phyloP scores from a whole-genome alignment of 2,329 filamentous ascomycete species.

The Neofusicoccum parvum region DNA sequence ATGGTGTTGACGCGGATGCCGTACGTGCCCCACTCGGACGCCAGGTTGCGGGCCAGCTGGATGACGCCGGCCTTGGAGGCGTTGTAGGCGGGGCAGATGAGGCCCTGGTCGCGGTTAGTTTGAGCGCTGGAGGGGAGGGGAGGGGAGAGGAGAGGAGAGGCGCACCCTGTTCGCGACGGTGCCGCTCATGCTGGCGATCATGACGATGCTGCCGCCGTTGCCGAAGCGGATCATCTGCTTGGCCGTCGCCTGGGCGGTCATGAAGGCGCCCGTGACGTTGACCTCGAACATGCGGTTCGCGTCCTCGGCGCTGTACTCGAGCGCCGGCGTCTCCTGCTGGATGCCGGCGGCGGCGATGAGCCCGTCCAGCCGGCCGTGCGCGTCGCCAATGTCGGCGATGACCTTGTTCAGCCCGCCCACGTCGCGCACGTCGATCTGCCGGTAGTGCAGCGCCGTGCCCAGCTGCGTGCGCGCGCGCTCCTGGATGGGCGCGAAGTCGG shows the following conservation, averaged over 20 bases:
- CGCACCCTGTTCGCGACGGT: slow-evolving; percentile 64
- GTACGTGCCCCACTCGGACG: slow-evolving; percentile 71
- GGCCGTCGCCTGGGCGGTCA: slow-evolving; percentile 65
- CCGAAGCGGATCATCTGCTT: slow-evolving; percentile 65
- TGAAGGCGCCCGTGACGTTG: slow-evolving; percentile 64
- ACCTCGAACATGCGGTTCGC: slow-evolving; percentile 65
- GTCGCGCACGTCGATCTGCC: slow-evolving; percentile 78
- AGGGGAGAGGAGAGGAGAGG: slow-evolving; percentile 20
- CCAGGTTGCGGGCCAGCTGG: slow-evolving; percentile 71
- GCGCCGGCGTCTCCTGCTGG: slow-evolving; percentile 79
- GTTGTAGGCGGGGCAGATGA: slow-evolving; percentile 72
- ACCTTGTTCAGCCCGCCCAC: slow-evolving; percentile 67
- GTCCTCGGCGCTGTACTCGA: slow-evolving; percentile 72
- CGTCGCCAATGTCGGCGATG: slow-evolving; percentile 67
- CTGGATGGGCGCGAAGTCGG: slow-evolving; percentile 67
- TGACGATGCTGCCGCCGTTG: slow-evolving; percentile 61
- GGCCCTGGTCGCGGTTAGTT: slow-evolving; percentile 48
- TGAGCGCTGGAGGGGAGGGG: neutral
- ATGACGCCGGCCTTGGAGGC: slow-evolving; percentile 74
- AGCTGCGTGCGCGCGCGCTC: slow-evolving; percentile 63
- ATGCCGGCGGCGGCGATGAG: slow-evolving; percentile 74
- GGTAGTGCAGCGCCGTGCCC: slow-evolving; percentile 71
- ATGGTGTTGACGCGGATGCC: slow-evolving; percentile 81
- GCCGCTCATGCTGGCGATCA: slow-evolving; percentile 66
- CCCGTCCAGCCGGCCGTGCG: slow-evolving; percentile 75